Base-by-base conservation (phyloP, 495 filamentous ascomycete genomes). In the Aspergillus incahuasiensis region DNA sequence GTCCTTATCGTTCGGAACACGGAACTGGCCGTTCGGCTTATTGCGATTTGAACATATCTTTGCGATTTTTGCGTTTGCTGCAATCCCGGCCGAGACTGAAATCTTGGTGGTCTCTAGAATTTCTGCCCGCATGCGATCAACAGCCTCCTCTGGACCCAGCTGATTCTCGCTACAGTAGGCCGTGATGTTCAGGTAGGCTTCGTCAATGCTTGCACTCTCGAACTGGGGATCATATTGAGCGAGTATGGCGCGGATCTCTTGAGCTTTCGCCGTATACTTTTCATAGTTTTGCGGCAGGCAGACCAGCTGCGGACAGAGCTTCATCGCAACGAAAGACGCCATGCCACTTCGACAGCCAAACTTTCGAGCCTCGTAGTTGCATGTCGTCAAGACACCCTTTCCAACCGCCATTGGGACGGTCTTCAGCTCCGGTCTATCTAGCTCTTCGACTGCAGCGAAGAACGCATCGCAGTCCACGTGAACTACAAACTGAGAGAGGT, bases 401-500 rank as follows among this genome's bases (percentile, higher is more conserved):
- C 94, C 94, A 0, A 97, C 94, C 0, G 94, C 91, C 75, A 99
- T 95, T 0, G 94, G 94, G 0, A 96, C 79, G 48, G 91, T 79
- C 55, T 88, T 88, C 28, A 99, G 81, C 63, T 96, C 92, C 0
- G 94, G 95, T 6, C 88, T 79, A 66, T 96, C 91, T 22, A 99
- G 80, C 62, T 89, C 90, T 68, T 97, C 94, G 7, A 97, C 95
- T 0, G 92, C 89, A 0, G 94, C 94, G 64, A 92, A 99, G 74
- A 99, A 99, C 18, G 95, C 94, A 74, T 99, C 94, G 68, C 94
- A 99, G 70, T 99, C 94, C 28, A 99, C 79, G 67, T 99, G 94
- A 0, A 97, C 86, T 22, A 97, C 81, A 45, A 81, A 74, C 66
- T 97, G 94, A 12, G 81, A 79, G n/a, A 97, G 74, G 64, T 97